Evolutionary conservation across 2,329 filamentous ascomycete genomes (phyloP).

Genomic region (Thermomyces lanuginosus): DNA sequence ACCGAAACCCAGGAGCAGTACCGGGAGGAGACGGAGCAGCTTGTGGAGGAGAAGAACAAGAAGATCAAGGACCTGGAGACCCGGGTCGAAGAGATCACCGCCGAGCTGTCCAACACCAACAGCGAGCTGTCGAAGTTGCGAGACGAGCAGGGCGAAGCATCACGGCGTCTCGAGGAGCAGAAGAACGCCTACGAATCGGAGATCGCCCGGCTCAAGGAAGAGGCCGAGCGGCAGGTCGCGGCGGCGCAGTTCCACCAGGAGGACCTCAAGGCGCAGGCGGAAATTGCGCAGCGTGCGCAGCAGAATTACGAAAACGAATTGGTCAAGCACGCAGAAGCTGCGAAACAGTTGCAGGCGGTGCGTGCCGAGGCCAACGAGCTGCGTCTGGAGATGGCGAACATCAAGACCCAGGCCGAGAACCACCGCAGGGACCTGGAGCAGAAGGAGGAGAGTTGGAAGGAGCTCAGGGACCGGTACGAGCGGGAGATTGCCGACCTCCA

Average conservation of each 20-base stretch:
- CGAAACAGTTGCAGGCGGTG: conserved; percentile 62
- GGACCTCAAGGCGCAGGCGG: conserved; percentile 80
- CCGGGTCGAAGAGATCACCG: conserved; percentile 65
- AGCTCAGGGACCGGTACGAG: conserved; percentile 65
- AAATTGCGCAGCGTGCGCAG: conserved; percentile 84
- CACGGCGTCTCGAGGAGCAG: conserved; percentile 59
- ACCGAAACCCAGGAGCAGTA: conserved; percentile 72
- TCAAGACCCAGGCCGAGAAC: conserved; percentile 69
- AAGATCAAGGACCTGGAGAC: conserved; percentile 69
- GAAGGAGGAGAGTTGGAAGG: conserved; percentile 75
- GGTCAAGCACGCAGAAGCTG: conserved; percentile 89
- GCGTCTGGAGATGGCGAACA: conserved; percentile 58
- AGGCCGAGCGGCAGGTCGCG: conserved; percentile 62
- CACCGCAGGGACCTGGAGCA: conserved; percentile 63
- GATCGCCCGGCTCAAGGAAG: conserved; percentile 64
- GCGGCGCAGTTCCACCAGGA: conserved; percentile 75
- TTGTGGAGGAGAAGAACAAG: conserved; percentile 60
- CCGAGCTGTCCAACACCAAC: conserved; percentile 68
- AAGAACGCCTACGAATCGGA: conserved; percentile 65
- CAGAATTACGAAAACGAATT: conserved; percentile 91
- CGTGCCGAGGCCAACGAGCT: conserved; percentile 68
- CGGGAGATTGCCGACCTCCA: conserved; percentile 67
- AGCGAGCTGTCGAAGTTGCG: conserved; percentile 65
- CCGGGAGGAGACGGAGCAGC: conserved; percentile 64
- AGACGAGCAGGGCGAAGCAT: conserved; percentile 61